Percentiles rank a stretch among this genome's conserved stretches.
Conservation (phyloP, 2,329 filamentous ascomycete genomes). For the Cercospora zeina region DNA sequence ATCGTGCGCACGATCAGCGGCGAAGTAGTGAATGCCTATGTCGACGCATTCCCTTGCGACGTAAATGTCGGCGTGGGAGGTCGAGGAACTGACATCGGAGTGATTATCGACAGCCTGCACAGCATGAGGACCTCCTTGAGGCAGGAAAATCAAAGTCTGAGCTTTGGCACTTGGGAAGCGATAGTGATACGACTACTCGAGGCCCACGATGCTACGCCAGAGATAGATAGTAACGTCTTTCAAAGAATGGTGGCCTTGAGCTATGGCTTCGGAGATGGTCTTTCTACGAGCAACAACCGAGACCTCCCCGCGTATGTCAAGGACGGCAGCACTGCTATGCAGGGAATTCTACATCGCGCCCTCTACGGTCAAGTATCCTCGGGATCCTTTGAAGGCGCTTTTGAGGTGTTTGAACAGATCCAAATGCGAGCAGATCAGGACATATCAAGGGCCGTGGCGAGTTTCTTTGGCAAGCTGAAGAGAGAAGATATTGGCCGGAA, state of each 20-base stretch:
- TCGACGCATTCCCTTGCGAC: slow-evolving; percentile 54
- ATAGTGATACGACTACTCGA: slow-evolving; percentile 55
- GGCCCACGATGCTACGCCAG: slow-evolving; percentile 49
- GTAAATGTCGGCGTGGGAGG: slow-evolving; percentile 48
- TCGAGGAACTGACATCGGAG: slow-evolving; percentile 42
- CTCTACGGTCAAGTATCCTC: slow-evolving; percentile 44
- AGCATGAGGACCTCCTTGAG: slow-evolving; percentile 21
- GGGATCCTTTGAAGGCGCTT: slow-evolving; percentile 44
- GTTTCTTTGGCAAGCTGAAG: slow-evolving; percentile 43
- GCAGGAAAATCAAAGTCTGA: slow-evolving; percentile 42
- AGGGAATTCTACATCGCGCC: slow-evolving; percentile 48
- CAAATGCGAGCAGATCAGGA: slow-evolving; percentile 48
- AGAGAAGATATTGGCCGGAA: slow-evolving; percentile 8
- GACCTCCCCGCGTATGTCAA: slow-evolving; percentile 45
- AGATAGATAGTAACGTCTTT: slow-evolving; percentile 49
- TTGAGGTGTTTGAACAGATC: slow-evolving; percentile 43
- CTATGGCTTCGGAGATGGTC: slow-evolving; percentile 46
- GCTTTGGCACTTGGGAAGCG: slow-evolving; percentile 48
- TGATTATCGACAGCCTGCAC: slow-evolving; percentile 41
- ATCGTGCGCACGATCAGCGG: slow-evolving; percentile 56
- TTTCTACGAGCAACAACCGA: slow-evolving; percentile 41
- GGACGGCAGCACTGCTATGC: slow-evolving; percentile 46
- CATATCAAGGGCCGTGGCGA: slow-evolving; percentile 45
- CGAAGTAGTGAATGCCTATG: slow-evolving; percentile 58
- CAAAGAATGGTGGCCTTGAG: slow-evolving; percentile 43